A percentile compares a stretch with the other conserved stretches of the same genome.
These are phyloP conservation scores for Fusarium pininemorale DNA, from an alignment of 2,329 filamentous ascomycete species.

Conservation along the genomic window DNA sequence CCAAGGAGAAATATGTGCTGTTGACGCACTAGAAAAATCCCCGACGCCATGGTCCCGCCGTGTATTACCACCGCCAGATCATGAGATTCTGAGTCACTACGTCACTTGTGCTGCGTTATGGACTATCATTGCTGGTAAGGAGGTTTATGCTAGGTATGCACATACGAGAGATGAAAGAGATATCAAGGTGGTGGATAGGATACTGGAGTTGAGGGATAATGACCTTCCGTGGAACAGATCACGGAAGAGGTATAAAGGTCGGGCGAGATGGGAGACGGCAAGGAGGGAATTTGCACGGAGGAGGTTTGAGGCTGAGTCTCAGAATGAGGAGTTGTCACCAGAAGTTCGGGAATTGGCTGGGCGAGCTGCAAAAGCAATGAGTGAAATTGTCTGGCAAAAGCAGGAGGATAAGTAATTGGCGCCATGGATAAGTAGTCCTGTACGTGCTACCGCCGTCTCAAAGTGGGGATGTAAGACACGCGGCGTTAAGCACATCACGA, in stretches of 20 bases:
- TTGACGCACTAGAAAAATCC: neutral
- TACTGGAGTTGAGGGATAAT: neutral
- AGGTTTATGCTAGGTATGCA: neutral
- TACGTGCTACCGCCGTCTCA: neutral
- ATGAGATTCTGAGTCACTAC: neutral
- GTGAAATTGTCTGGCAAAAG: neutral
- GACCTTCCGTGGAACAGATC: slow-evolving; percentile 10
- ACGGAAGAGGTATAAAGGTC: neutral
- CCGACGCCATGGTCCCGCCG: neutral
- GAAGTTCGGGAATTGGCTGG: neutral
- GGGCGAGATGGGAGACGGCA: slow-evolving; percentile 13
- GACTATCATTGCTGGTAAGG: neutral
- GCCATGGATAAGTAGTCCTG: rapidly evolving
- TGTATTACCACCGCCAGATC: neutral
- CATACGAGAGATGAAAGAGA: neutral
- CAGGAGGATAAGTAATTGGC: rapidly evolving
- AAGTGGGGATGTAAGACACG: neutral
- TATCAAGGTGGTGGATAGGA: neutral
- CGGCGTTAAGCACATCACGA: neutral
- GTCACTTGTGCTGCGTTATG: neutral
- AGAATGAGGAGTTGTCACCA: rapidly evolving
- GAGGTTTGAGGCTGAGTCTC: slow-evolving; percentile 1
- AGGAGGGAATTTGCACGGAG: neutral
- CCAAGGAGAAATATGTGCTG: neutral
- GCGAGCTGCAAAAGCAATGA: neutral